These are phyloP conservation scores for Globisporangium lucens DNA, from an alignment of 352 stramenopile genomes.

Conservation along the genomic window DNA sequence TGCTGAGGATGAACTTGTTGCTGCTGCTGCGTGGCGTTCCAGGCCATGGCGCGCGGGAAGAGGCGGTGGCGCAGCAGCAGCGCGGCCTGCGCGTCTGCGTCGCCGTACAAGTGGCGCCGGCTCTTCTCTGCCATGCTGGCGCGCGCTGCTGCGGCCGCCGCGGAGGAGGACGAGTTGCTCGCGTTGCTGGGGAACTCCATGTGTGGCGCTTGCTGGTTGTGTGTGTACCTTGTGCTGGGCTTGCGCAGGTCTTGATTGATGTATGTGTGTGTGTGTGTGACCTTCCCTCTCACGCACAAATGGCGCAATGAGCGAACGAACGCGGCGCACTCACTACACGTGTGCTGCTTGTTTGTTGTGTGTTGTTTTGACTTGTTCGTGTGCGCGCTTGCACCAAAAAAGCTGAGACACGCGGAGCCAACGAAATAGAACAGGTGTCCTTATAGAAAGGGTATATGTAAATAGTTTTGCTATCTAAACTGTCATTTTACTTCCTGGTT, in stretches of 20 bases:
- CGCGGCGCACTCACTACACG: neutral
- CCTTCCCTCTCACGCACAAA: neutral
- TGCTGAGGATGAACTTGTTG: neutral
- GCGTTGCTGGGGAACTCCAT: constrained; percentile 5
- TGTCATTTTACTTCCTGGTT: neutral
- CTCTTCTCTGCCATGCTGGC: constrained; percentile 12
- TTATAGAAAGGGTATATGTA: neutral
- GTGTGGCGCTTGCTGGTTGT: neutral
- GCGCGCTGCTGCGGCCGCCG: neutral
- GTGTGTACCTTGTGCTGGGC: neutral
- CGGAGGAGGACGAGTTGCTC: neutral
- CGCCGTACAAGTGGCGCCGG: constrained; percentile 13
- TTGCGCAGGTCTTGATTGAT: neutral
- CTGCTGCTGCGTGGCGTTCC: constrained; percentile 36
- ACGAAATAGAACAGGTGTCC: neutral
- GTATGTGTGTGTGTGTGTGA: neutral
- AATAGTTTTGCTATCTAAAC: neutral
- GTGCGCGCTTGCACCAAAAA: neutral
- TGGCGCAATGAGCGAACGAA: constrained; percentile 4
- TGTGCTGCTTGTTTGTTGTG: neutral
- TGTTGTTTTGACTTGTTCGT: constrained; percentile 1
- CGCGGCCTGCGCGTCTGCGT: constrained; percentile 14
- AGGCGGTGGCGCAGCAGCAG: constrained; percentile 52
- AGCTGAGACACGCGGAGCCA: neutral
- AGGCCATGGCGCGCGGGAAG: constrained; percentile 64